These are phyloP conservation scores for Blastomyces gilchristii DNA, from an alignment of 2,329 filamentous ascomycete genomes.

Conservation along the genomic window DNA sequence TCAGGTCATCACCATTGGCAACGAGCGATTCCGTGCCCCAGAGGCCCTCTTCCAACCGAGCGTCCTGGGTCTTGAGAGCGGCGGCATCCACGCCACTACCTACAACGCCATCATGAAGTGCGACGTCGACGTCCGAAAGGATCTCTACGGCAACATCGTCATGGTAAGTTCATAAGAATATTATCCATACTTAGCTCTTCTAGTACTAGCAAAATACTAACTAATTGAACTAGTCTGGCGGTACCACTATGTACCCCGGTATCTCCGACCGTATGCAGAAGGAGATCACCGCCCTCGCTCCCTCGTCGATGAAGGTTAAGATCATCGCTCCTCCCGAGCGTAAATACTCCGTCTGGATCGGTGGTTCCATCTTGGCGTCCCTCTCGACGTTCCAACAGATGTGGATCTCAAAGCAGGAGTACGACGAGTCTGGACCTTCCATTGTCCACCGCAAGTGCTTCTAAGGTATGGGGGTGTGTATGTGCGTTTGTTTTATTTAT, in stretches of 20 bases:
- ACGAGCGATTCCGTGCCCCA: slow-evolving; percentile 99
- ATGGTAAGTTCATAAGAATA: slow-evolving; percentile 60
- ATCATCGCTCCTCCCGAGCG: slow-evolving; percentile 99
- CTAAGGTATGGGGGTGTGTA: slow-evolving; percentile 54
- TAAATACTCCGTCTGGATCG: slow-evolving; percentile 99
- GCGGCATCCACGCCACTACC: slow-evolving; percentile 98
- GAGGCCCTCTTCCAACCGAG: slow-evolving; percentile 99
- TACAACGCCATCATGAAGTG: slow-evolving; percentile 99
- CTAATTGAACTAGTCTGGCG: slow-evolving; percentile 67
- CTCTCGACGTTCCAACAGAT: slow-evolving; percentile 99
- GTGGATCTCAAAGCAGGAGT: slow-evolving; percentile 99
- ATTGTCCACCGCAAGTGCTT: slow-evolving; percentile 99
- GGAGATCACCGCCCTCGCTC: slow-evolving; percentile 98
- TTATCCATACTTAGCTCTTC: not conserved
- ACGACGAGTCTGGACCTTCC: slow-evolving; percentile 98
- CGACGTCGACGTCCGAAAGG: slow-evolving; percentile 99
- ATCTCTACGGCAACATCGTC: slow-evolving; percentile 99
- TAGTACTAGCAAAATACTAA: slow-evolving; percentile 4
- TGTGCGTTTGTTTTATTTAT: not conserved
- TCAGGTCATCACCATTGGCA: slow-evolving; percentile 99
- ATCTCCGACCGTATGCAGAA: slow-evolving; percentile 99
- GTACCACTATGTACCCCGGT: slow-evolving; percentile 99
- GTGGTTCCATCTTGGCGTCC: slow-evolving; percentile 98
- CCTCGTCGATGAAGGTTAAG: slow-evolving; percentile 99
- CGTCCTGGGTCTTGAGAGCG: slow-evolving; percentile 94